These are phyloP conservation scores for Clonostachys chloroleuca DNA, from an alignment of 2,329 filamentous ascomycete species.

Conservation along the genomic window DNA sequence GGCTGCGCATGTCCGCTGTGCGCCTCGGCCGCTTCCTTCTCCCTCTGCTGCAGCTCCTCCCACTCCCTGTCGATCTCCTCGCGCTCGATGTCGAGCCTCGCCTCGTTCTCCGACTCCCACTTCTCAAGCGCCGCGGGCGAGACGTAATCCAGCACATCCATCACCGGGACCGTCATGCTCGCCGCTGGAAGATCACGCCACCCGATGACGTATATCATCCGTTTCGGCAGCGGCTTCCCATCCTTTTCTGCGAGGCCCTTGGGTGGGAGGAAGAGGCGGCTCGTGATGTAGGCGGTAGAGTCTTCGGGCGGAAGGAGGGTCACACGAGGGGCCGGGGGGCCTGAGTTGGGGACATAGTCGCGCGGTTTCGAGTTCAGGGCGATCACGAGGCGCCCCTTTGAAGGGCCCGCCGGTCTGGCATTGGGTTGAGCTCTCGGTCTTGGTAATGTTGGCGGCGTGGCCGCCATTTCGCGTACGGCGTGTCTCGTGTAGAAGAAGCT, in stretches of 20 bases:
- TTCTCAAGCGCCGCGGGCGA: slow-evolving; percentile 51
- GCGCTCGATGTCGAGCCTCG: slow-evolving; percentile 35
- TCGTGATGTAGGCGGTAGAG: slow-evolving; percentile 52
- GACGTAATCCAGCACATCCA: slow-evolving; percentile 52
- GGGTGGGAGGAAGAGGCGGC: slow-evolving; percentile 40
- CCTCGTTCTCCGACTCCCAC: slow-evolving; percentile 44
- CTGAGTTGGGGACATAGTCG: slow-evolving; percentile 38
- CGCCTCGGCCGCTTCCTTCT: neutral
- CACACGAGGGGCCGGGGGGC: slow-evolving; percentile 41
- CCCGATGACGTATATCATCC: slow-evolving; percentile 49
- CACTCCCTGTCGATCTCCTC: slow-evolving; percentile 15
- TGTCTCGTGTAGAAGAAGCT: no score
- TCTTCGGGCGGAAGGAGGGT: slow-evolving; percentile 43
- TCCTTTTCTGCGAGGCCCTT: slow-evolving; percentile 18
- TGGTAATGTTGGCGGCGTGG: no score
- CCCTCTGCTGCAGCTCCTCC: slow-evolving; percentile 4
- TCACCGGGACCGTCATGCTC: slow-evolving; percentile 37
- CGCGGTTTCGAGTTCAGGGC: slow-evolving; percentile 5
- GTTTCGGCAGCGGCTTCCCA: slow-evolving; percentile 29
- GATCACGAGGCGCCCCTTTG: neutral
- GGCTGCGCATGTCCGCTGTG: neutral
- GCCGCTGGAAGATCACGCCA: slow-evolving; percentile 49
- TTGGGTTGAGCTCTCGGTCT: no score
- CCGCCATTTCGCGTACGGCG: no score
- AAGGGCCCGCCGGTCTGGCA: neutral